Percentiles rank a stretch among this genome's conserved stretches.
phyloP scores from a whole-genome alignment of 768 basidiomycete genomes.

The Coprinopsis sp. region DNA sequence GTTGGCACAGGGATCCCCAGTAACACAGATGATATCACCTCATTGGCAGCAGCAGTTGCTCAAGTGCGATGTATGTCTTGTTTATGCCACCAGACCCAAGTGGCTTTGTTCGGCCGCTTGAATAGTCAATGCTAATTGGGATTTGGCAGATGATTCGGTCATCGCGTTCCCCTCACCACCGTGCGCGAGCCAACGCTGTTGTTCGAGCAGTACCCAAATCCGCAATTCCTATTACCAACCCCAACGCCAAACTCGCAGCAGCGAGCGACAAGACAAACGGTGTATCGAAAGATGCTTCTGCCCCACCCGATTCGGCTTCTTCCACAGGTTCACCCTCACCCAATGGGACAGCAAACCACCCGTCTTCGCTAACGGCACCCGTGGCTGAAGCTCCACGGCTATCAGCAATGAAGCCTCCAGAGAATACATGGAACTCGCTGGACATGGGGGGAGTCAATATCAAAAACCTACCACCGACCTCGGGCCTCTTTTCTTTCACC shows the following conservation, averaged over 20 bases:
- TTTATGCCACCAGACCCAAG: too few species aligned
- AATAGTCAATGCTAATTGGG: not conserved
- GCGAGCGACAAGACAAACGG: conserved; percentile 7
- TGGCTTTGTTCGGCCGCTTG: too few species aligned
- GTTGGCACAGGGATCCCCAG: conserved; percentile 55
- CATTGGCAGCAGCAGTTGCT: conserved; percentile 94
- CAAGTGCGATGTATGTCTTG: conserved; percentile 77
- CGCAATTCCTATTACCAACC: conserved; percentile 89
- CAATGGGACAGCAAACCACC: conserved; percentile 48
- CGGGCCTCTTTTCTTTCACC: conserved; percentile 78
- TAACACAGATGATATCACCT: conserved; percentile 64
- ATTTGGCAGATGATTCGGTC: conserved; percentile 73
- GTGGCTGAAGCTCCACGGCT: conserved; percentile 63
- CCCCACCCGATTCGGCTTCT: conserved; percentile 20
- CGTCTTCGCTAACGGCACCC: conserved; percentile 74
- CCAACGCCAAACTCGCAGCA: conserved; percentile 59
- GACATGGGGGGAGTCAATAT: conserved; percentile 96
- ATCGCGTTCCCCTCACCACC: conserved; percentile 86
- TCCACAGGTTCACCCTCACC: conserved; percentile 24
- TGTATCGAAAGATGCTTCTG: conserved; percentile 11
- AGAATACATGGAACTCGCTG: conserved; percentile 82
- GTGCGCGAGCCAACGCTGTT: conserved; percentile 91
- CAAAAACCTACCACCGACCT: conserved; percentile 79
- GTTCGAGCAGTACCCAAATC: conserved; percentile 82
- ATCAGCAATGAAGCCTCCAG: conserved; percentile 58